Evolutionary conservation across 129 eudicot genomes (phyloP), one percentile per base, ranked within the genome.

Genomic region (Apium graveolens): DNA sequence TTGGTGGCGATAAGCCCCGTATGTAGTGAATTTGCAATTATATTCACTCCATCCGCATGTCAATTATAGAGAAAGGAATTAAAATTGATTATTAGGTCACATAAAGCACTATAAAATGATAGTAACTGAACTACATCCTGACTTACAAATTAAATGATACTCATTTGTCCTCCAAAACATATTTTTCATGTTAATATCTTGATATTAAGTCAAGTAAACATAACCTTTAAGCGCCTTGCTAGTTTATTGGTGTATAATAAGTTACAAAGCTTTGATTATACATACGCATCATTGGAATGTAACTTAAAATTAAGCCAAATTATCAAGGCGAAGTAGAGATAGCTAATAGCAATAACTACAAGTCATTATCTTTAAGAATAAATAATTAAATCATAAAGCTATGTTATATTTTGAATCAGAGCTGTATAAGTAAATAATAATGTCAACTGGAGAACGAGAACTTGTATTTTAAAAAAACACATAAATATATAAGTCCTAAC

Each of bases 241-340:
- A 88, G 87, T 74, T 88, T 89, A 57, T 85, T 85, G 21, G 87
- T 87, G 68, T 88, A 88, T 78, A 88, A 82, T 73, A 86, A 79
- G 77, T 88, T 88, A 24, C 87, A 87, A 55, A 88, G 85, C 83
- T 88, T 85, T 74, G 92, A 88, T 80, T 86, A 89, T 80, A 88
- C 92, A 83, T 88, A 88, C 18, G 89, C 89, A 48, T 12, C 55
- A 2, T 81, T 10, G 75, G 76, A 75, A 51, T 34, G 62, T 88
- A 88, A 68, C 89, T 88, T 89, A 46, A 78, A 74, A 79, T 21
- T 38, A 46, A 26, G 51, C 73, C 18, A 49, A 60, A 39, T n/a
- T 46, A n/a, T n/a, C n/a, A n/a, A n/a, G n/a, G n/a, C n/a, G n/a
- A n/a, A n/a, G n/a, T n/a, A n/a, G n/a, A n/a, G n/a, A n/a, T n/a